A percentile compares a stretch with the other conserved stretches of the same genome.
Evolutionary conservation across 805 yeast species (phyloP).

Genomic region (Blastobotrys parvus): DNA sequence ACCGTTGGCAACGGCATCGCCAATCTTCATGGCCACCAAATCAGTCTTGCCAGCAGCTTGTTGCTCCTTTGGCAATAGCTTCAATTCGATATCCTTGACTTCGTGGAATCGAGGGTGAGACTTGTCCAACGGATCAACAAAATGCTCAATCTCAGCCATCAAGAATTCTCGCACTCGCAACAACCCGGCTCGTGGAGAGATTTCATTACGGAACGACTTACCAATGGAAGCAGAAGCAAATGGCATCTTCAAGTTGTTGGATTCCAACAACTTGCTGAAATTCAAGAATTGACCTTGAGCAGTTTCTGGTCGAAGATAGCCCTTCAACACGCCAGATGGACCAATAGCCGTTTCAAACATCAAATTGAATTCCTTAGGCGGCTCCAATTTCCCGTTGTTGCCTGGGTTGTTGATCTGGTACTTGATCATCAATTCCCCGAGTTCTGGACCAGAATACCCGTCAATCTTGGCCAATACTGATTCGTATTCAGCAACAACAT

Average conservation of each 20-base stretch:
- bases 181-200: constrained; percentile 96
- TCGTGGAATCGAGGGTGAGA: constrained; percentile 71
- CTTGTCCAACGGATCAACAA: constrained; percentile 88
- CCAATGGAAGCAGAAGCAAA: constrained; percentile 99
- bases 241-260: constrained; percentile 94
- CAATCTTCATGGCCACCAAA: constrained; percentile 57
- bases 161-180: constrained; percentile 96
- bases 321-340: constrained; percentile 93
- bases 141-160: constrained; percentile 99
- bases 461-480: constrained; percentile 80
- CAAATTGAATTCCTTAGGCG: constrained; percentile 91
- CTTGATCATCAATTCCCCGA: constrained; percentile 80
- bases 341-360: constrained; percentile 99
- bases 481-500: constrained; percentile 72
- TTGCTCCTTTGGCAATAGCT: constrained; percentile 75
- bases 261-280: constrained; percentile 86
- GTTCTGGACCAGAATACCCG: constrained; percentile 86
- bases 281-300: constrained; percentile 99
- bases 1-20: constrained; percentile 81
- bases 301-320: constrained; percentile 96
- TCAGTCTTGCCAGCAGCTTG: constrained; percentile 81
- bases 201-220: constrained; percentile 97
- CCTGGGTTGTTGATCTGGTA: constrained; percentile 86
- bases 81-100: constrained; percentile 62
- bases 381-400: constrained; percentile 76